These are phyloP conservation scores for Daldinia caldariorum DNA, from an alignment of 495 filamentous ascomycete species.

Conservation along the genomic window DNA sequence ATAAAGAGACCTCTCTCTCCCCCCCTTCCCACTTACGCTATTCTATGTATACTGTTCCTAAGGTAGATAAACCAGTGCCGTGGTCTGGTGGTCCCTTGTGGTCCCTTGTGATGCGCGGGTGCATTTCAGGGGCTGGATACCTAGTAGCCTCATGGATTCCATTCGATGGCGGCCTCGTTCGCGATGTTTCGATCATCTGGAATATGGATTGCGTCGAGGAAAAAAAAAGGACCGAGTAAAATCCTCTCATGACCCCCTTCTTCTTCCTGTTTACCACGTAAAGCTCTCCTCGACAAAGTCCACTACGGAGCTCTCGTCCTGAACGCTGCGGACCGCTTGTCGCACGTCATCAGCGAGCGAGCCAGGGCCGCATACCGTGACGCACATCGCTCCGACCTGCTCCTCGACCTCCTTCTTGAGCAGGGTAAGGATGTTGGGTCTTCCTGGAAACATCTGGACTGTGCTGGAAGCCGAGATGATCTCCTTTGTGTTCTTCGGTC, in stretches of 20 bases:
- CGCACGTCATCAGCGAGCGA: conserved; percentile 85
- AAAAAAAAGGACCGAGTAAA: conserved; percentile 4
- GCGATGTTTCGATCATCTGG: neutral
- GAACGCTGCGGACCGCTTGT: conserved; percentile 71
- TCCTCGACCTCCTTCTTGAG: conserved; percentile 78
- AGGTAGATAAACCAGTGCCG: neutral
- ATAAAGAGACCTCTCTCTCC: neutral
- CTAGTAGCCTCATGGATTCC: neutral
- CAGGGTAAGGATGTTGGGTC: conserved; percentile 81
- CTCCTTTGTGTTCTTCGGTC: conserved; percentile 76
- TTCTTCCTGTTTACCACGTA: conserved; percentile 70
- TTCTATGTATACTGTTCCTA: neutral
- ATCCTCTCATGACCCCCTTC: neutral
- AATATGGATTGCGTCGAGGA: neutral
- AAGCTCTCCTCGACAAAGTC: conserved; percentile 92
- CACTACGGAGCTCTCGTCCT: conserved; percentile 67
- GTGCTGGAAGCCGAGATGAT: conserved; percentile 74
- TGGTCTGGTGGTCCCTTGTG: neutral
- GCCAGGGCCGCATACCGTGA: conserved; percentile 89
- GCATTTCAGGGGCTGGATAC: neutral
- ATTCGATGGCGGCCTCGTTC: conserved; percentile 1
- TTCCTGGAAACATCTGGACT: conserved; percentile 85
- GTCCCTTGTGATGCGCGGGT: neutral
- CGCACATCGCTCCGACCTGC: conserved; percentile 88
- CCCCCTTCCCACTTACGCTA: neutral